Evolutionary conservation across 2,329 filamentous ascomycete genomes (phyloP).

Genomic region (Monilinia laxa): DNA sequence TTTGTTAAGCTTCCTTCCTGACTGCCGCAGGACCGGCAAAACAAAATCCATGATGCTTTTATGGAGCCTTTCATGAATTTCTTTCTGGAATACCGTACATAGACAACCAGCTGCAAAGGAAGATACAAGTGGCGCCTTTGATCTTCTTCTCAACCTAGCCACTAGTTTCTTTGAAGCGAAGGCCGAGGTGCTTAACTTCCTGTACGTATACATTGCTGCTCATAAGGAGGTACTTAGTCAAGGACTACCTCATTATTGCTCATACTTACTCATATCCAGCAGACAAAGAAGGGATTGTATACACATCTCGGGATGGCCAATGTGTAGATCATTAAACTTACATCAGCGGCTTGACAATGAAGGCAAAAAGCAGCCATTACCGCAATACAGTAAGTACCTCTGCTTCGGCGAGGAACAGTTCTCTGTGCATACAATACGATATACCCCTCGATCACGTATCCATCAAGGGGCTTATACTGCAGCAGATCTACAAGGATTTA

Average conservation of each 20-base stretch:
- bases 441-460: neutral
- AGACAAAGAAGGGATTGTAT: neutral
- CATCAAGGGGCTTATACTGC: conserved; percentile 4
- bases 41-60: neutral
- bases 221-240: too few relatives aligned
- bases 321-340: neutral
- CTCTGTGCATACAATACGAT: neutral
- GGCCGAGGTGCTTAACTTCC: neutral
- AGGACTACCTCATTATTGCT: neutral
- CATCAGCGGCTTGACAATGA: neutral
- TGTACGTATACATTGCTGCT: neutral
- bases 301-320: neutral
- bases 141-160: neutral
- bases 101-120: too few relatives aligned
- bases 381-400: neutral
- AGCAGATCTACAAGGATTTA: conserved; percentile 13
- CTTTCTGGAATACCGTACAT: neutral
- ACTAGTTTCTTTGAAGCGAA: too few relatives aligned
- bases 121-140: neutral
- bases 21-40: neutral
- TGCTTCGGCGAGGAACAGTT: neutral
- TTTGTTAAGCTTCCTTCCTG: too few relatives aligned
- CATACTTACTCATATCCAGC: neutral
- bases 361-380: neutral
- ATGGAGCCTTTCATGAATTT: rapidly evolving